Evolutionary conservation across 768 basidiomycete species (phyloP).

Genomic region (Thelephora ganbajun): DNA sequence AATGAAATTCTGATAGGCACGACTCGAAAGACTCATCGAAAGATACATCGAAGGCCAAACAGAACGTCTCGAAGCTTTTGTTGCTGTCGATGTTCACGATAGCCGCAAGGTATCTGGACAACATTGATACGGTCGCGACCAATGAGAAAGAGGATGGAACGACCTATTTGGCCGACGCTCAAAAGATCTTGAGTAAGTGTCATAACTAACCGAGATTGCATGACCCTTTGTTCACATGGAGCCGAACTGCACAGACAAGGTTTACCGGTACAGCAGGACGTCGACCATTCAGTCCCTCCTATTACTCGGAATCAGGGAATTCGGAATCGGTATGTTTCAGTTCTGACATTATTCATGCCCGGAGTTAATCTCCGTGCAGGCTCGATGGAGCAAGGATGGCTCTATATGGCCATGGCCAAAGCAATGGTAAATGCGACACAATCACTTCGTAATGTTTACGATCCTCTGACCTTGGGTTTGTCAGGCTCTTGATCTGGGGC

Average conservation of each 20-base stretch:
- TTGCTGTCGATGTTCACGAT: conserved; percentile 74
- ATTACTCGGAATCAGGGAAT: conserved; percentile 70
- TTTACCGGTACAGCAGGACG: conserved; percentile 52
- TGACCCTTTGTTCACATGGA: conserved; percentile 3
- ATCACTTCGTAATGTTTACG: background rate
- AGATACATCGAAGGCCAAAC: conserved; percentile 31
- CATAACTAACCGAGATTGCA: conserved; percentile 1
- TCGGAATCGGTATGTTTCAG: conserved; percentile 54
- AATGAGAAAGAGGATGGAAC: conserved; percentile 50
- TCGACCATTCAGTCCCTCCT: conserved; percentile 74
- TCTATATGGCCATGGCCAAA: conserved; percentile 68
- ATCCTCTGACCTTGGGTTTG: conserved; percentile 3
- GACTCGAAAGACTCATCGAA: background rate
- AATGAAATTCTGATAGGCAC: background rate
- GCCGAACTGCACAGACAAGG: conserved; percentile 27
- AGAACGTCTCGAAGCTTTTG: conserved; percentile 47
- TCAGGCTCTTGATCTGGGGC: conserved; percentile 67
- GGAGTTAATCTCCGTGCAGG: conserved; percentile 14
- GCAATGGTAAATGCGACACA: conserved; percentile 39
- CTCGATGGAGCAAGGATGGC: conserved; percentile 76
- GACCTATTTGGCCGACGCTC: conserved; percentile 48
- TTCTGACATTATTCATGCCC: background rate
- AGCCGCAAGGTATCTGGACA: conserved; percentile 56
- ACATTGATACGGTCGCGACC: conserved; percentile 24
- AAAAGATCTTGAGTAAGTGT: conserved; percentile 44